phyloP scores from a whole-genome alignment of 169 alveolate species.

The Plasmodium vivax region DNA sequence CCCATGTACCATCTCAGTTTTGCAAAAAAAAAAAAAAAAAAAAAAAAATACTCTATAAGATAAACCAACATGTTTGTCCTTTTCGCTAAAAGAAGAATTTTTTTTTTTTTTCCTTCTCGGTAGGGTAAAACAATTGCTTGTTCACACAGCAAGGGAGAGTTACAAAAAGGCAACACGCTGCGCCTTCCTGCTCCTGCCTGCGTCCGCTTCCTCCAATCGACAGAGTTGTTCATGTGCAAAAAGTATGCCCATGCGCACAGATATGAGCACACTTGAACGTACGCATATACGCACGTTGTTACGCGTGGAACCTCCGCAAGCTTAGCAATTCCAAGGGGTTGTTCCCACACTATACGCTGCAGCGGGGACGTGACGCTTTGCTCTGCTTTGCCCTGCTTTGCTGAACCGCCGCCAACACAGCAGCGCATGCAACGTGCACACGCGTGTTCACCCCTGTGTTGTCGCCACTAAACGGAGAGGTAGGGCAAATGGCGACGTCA shows the following conservation, averaged over 20 bases:
- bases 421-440: background rate
- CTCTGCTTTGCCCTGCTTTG: background rate
- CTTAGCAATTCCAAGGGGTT: background rate
- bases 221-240: background rate
- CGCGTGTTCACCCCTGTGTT: background rate
- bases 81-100: background rate
- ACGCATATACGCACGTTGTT: background rate
- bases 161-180: background rate
- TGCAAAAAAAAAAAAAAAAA: background rate
- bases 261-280: background rate
- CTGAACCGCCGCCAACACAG: background rate
- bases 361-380: background rate
- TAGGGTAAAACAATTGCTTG: background rate
- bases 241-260: background rate
- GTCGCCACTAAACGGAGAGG: background rate
- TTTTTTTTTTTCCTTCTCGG: background rate
- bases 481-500: constrained; percentile 24
- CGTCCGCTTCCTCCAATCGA: background rate
- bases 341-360: background rate
- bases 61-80: background rate
- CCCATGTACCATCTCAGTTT: background rate
- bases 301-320: background rate
- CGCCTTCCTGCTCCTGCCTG: background rate
- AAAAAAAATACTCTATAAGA: too few relatives aligned
- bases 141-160: background rate